Base-by-base conservation (phyloP, 2,329 filamentous ascomycete genomes). In the Arthrobotrys sphaeroides region DNA sequence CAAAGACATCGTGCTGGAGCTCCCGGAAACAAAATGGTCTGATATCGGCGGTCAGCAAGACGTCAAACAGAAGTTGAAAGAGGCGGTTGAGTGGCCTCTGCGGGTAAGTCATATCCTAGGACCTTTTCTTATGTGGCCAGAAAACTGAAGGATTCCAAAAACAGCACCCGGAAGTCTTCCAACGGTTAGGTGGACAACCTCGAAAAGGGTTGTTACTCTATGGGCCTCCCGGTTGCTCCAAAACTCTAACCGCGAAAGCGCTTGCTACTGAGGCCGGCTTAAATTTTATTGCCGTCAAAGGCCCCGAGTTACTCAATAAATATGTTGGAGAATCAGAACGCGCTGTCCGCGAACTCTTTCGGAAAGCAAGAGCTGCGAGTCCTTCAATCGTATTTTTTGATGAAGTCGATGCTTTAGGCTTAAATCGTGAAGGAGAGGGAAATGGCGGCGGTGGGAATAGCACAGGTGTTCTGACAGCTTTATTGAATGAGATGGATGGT, bases 321-420 rank as follows among this genome's bases (percentile, higher is more conserved):
- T 91, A 90, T 79, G 88, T 91, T 24, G 89, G 89, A 42, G 89
- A 91, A 79, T 89, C 88, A 1, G 89, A 91, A 80, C 84, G 88
- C n/a, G 86, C 87, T 0, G 84, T 90, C 33, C 84, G 89, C 24
- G 89, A 90, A 77, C 85, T 90, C 0, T 91, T 91, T 80, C 84
- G 87, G 33, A 90, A 90, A 80, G 89, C 89, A 4, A 84, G 88
- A 24, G 86, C 87, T 12, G 89, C 89, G 13, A 86, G 87, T 70
- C 89, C 89, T 0, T 89, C 88, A 80, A 89, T 91, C 79, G 87
- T 91, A 73, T 91, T 91, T 83, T 91, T 91, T 78, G 89, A 91
- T 79, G 89, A 91, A 78, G 90, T 91, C 73, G 89, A 91, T 80
- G 85, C 88, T 0, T 89, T 91, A 67, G 87, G 86, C 38, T 86